Evolutionary conservation across 2,329 filamentous ascomycete genomes (phyloP), one percentile per base, ranked within the genome.

Genomic region (Penicillium sp.): DNA sequence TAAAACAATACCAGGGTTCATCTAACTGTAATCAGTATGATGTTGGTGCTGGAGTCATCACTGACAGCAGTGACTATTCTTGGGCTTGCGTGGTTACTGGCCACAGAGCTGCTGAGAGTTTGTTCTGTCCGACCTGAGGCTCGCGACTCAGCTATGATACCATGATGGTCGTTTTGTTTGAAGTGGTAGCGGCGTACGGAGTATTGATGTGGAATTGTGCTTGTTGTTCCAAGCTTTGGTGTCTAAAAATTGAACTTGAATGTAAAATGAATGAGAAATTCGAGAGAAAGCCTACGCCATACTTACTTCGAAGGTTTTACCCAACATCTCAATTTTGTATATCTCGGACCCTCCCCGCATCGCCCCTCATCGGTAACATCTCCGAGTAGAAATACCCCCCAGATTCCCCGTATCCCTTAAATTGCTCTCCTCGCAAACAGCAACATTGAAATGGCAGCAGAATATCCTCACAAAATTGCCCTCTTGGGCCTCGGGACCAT

Each of bases 401-500:
- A 42, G 13, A 16, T 7, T 11, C 27, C 4, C 14, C 36, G 13
- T 21, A 11, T 31, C 5, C 34, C 10, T 29, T 11, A 27, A 4
- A 36, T 34, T 5, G 6, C 24, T 8, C 3, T 9, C 24, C 42
- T 3, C 9, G 0, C 21, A 22, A 24, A 32, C 1, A 11, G 7
- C 13, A 27, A 21, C 1, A 36, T n/a, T 21, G 3, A 10, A 14
- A 62, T 62, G 59, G 24, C 53, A 9, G 13, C n/a, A 38, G 51
- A 55, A 51, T 59, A 56, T 38, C 46, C 55, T 4, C 60, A 64
- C 46, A 57, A 56, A 31, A 68, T 76, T 47, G 66, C 72, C 46
- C 61, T 75, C 13, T 61, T 77, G 18, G 72, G 73, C 44, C 62
- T 67, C n/a, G 72, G 73, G 34, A 72, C 72, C 40, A 84, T 84